Evolutionary conservation across 78 protist genomes (phyloP).

Genomic region (Chrysochromulina tobinii): DNA sequence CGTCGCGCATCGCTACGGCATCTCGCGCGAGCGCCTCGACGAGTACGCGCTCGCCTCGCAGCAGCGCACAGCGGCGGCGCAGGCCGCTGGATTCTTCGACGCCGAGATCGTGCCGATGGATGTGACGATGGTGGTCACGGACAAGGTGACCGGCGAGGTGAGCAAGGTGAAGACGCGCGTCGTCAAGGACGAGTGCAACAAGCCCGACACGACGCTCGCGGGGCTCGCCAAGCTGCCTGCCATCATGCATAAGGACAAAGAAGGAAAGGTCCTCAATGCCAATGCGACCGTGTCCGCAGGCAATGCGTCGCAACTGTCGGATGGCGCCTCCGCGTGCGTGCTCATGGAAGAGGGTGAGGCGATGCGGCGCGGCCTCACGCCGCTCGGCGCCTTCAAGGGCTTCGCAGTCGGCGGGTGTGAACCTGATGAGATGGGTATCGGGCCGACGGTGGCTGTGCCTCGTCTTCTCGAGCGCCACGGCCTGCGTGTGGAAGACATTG

Average conservation of each 20-base stretch:
- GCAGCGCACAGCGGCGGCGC: neutral
- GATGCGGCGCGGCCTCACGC: neutral
- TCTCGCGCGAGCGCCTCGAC: conserved; percentile 38
- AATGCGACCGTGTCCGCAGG: conserved; percentile 1
- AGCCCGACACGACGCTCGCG: conserved; percentile 4
- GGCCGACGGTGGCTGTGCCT: neutral
- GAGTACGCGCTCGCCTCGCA: conserved; percentile 24
- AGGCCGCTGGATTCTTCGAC: neutral
- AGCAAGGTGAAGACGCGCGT: neutral
- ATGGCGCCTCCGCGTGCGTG: conserved; percentile 18
- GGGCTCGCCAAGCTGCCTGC: neutral
- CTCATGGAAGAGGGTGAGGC: neutral
- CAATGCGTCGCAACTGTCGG: conserved; percentile 6
- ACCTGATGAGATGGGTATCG: conserved; percentile 17
- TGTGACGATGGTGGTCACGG: neutral
- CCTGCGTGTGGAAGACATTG: neutral
- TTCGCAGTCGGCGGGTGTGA: neutral
- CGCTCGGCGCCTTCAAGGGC: conserved; percentile 2
- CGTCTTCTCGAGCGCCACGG: neutral
- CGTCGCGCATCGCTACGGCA: neutral
- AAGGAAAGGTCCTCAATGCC: neutral
- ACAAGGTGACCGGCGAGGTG: neutral
- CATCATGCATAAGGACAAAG: neutral
- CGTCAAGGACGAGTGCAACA: neutral
- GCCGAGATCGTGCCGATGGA: conserved; percentile 18